Evolutionary conservation across 768 basidiomycete genomes (phyloP).

Genomic region (Symmetrospora coprosmae): DNA sequence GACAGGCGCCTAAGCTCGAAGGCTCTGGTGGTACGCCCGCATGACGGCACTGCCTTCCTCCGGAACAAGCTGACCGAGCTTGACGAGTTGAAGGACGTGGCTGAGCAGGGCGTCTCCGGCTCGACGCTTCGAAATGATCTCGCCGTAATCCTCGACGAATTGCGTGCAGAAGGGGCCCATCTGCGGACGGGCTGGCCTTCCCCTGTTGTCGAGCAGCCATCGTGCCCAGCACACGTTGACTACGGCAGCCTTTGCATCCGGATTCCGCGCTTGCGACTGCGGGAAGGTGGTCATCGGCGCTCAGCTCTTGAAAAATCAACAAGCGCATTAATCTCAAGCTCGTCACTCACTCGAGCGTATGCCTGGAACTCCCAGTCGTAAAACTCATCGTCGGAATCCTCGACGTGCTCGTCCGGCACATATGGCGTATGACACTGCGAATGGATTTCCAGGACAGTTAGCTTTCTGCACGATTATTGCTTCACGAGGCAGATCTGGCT

Average conservation of each 20-base stretch:
- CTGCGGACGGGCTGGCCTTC: not conserved
- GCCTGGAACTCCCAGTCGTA: conserved; percentile 9
- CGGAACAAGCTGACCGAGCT: conserved; percentile 1
- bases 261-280: conserved; percentile 7
- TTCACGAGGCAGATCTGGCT: no score
- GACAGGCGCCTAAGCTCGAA: not conserved
- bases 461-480: no score
- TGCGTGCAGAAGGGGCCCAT: conserved; percentile 11
- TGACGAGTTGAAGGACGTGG: conserved; percentile 11
- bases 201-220: not conserved
- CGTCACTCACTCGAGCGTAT: not conserved
- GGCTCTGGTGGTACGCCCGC: not conserved
- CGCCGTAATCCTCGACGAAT: conserved; percentile 5
- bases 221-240: conserved; percentile 19
- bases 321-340: no score
- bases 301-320: no score
- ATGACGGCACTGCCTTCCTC: conserved; percentile 3
- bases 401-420: conserved; percentile 13
- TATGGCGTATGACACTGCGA: conserved; percentile 16
- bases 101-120: not conserved
- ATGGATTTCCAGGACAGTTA: no score
- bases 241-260: not conserved
- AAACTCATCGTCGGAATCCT: conserved; percentile 19
- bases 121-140: not conserved
- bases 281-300: no score